A percentile compares a stretch with the other conserved stretches of the same genome.
Evolutionary conservation across 2,329 filamentous ascomycete species (phyloP).

Genomic region (Westerdykella ornata): DNA sequence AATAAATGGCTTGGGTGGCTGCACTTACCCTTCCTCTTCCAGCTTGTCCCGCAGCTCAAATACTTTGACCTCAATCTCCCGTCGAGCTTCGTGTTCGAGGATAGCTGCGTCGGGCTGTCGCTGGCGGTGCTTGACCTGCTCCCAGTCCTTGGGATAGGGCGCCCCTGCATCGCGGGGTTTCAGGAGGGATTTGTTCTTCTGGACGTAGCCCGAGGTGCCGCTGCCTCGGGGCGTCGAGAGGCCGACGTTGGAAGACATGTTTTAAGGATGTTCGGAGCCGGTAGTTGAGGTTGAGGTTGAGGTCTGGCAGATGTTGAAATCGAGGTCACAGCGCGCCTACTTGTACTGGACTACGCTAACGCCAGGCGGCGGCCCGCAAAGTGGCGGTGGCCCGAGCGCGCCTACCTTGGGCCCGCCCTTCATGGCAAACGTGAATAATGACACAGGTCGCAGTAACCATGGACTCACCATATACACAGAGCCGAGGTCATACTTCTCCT

Average conservation of each 20-base stretch:
- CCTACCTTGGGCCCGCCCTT: not conserved
- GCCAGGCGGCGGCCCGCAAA: too few relatives aligned
- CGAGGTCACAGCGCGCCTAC: not conserved
- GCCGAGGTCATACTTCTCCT: not conserved
- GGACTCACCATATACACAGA: not conserved
- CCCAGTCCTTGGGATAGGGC: constrained; percentile 68
- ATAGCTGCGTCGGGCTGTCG: constrained; percentile 88
- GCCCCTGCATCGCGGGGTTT: constrained; percentile 72
- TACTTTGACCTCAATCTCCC: constrained; percentile 87
- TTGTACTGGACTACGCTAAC: not conserved
- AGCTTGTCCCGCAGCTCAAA: constrained; percentile 83
- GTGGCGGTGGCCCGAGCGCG: not conserved
- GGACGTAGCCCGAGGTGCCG: constrained; percentile 94
- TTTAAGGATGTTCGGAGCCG: constrained; percentile 3
- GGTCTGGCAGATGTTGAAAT: not conserved
- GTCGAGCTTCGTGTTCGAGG: constrained; percentile 85
- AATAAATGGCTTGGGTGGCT: not conserved
- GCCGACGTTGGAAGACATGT: constrained; percentile 95
- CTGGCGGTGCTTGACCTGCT: constrained; percentile 65
- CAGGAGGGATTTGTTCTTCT: constrained; percentile 87
- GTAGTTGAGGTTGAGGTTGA: too few relatives aligned
- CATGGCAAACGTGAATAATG: not conserved
- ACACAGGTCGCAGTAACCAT: not conserved
- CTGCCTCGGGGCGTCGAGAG: constrained; percentile 89
- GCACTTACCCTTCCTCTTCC: constrained; percentile 74